Conservation (phyloP, 176 grass and related monocot species). For the Tillandsia fasciculata region DNA sequence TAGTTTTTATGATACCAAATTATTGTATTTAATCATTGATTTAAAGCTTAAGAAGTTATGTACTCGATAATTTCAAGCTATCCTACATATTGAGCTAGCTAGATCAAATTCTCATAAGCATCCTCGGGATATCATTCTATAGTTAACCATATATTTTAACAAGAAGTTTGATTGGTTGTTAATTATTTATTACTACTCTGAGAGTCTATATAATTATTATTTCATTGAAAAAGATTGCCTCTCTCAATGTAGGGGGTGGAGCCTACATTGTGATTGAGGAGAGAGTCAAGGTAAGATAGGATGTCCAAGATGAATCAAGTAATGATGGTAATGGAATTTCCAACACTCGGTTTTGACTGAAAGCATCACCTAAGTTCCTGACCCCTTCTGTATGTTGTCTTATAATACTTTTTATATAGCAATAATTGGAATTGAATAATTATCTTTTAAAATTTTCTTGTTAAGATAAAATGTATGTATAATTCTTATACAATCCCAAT, state of each 20-base stretch:
- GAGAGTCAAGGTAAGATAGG: constrained; percentile 38
- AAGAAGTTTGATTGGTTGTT: no score
- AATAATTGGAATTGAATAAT: neutral
- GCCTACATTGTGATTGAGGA: constrained; percentile 75
- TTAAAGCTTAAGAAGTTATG: neutral
- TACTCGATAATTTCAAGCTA: constrained; percentile 15
- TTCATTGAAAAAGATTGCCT: neutral
- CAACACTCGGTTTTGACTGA: neutral
- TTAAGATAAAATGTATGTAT: neutral
- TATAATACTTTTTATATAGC: neutral
- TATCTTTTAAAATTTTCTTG: neutral
- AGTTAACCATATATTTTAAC: neutral
- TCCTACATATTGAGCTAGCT: constrained; percentile 83
- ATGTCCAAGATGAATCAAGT: constrained; percentile 28
- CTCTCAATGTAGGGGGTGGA: constrained; percentile 41
- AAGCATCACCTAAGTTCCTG: neutral
- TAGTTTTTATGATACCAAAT: neutral
- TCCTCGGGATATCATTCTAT: constrained; percentile 36
- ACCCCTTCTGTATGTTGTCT: neutral
- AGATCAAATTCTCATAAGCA: constrained; percentile 86
- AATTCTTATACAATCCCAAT: no score
- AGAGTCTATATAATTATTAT: neutral
- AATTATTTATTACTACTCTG: no score
- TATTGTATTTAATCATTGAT: neutral
- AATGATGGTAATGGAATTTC: constrained; percentile 31